Percentiles rank a stretch among this genome's conserved stretches.
phyloP scores from a whole-genome alignment of 352 stramenopile species.

The Phytophthora meadii region DNA sequence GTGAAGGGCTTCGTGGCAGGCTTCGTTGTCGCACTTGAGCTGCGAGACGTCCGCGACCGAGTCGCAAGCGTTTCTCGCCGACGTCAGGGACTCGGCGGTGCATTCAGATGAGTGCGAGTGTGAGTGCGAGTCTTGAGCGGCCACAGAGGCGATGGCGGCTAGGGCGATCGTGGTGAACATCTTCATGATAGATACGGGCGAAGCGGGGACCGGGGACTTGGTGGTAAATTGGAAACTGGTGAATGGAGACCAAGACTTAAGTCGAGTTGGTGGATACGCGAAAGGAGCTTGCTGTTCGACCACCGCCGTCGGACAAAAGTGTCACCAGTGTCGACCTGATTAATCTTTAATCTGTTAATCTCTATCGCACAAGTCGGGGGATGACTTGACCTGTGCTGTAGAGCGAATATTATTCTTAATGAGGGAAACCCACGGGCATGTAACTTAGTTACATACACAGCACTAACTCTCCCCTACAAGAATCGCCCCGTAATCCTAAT shows the following conservation, averaged over 20 bases:
- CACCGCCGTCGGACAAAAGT: conserved; percentile 22
- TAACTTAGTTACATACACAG: too few relatives aligned
- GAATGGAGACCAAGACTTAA: conserved; percentile 6
- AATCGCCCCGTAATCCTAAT: too few relatives aligned
- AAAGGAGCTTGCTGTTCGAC: conserved; percentile 12
- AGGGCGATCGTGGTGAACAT: conserved; percentile 17
- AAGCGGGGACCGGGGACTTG: conserved; percentile 1
- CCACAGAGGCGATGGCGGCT: conserved; percentile 6
- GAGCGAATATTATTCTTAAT: too few relatives aligned
- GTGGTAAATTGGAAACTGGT: conserved; percentile 33
- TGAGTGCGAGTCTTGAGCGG: conserved; percentile 21
- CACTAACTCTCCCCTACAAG: too few relatives aligned
- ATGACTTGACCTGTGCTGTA: too few relatives aligned
- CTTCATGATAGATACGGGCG: conserved; percentile 29
- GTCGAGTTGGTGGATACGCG: conserved; percentile 3
- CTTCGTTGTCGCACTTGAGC: conserved; percentile 44
- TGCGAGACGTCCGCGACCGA: conserved; percentile 46
- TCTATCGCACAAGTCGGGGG: not conserved
- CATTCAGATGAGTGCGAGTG: conserved; percentile 31
- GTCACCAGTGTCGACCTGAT: conserved; percentile 11
- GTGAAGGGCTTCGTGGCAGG: conserved; percentile 49
- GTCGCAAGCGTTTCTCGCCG: conserved; percentile 43
- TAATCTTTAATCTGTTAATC: conserved; percentile 9
- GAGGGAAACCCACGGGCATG: too few relatives aligned
- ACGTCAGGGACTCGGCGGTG: conserved; percentile 28